A percentile compares a stretch with the other conserved stretches of the same genome.
Evolutionary conservation across 768 basidiomycete genomes (phyloP).

Genomic region (Rossbeevera mucosa): DNA sequence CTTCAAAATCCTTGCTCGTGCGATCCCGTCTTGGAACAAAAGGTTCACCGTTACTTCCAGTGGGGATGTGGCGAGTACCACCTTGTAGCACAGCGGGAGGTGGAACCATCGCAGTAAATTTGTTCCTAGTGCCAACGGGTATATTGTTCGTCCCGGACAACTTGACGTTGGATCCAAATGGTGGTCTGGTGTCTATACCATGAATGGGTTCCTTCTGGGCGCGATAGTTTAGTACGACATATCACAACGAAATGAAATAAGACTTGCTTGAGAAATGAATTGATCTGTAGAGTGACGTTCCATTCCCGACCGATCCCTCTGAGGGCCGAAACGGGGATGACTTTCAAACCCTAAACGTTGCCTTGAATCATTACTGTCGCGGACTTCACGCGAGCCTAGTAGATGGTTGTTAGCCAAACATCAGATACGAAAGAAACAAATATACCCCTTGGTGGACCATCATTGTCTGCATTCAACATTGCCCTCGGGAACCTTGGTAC

Average conservation of each 20-base stretch:
- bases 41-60: constrained; percentile 22
- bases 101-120: constrained; percentile 13
- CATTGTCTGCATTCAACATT: constrained; percentile 28
- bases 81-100: not conserved
- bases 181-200: constrained; percentile 11
- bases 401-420: not conserved
- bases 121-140: constrained; percentile 29
- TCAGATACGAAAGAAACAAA: not conserved
- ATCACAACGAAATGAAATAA: not conserved
- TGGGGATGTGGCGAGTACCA: not conserved
- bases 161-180: constrained; percentile 19
- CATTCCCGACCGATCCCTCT: constrained; percentile 14
- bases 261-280: constrained; percentile 14
- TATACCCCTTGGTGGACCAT: constrained; percentile 15
- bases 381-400: constrained; percentile 17
- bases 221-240: not conserved
- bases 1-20: constrained; percentile 19
- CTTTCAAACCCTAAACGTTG: constrained; percentile 16
- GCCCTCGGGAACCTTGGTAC: constrained; percentile 35
- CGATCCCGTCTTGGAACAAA: constrained; percentile 15
- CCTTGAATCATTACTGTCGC: constrained; percentile 17
- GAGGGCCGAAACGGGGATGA: constrained; percentile 11
- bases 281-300: constrained; percentile 22
- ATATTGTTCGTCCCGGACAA: constrained; percentile 32
- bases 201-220: constrained; percentile 21